Conservation (phyloP, 2,329 filamentous ascomycete genomes). For the Fusarium nanum region DNA sequence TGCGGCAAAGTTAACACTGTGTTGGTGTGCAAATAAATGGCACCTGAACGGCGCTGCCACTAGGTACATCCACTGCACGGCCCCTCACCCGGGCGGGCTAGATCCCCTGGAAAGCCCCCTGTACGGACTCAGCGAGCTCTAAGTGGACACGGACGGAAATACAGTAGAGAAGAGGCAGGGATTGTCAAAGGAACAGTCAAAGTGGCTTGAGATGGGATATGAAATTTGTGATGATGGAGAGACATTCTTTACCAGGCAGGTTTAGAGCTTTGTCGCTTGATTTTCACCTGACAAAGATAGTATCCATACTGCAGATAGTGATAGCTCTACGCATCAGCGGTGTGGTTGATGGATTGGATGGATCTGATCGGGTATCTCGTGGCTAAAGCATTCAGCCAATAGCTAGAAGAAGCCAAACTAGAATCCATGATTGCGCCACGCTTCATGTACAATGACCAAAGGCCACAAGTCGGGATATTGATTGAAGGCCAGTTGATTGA, state of each 20-base stretch:
- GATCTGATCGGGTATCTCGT: constrained; percentile 1
- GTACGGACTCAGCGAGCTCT: constrained; percentile 31
- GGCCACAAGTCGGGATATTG: constrained; percentile 2
- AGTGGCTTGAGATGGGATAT: constrained; percentile 37
- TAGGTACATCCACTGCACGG: constrained; percentile 28
- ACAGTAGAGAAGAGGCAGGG: constrained; percentile 25
- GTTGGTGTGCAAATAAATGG: constrained; percentile 22
- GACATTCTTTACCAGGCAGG: constrained; percentile 35
- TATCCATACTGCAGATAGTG: not conserved
- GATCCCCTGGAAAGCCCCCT: constrained; percentile 28
- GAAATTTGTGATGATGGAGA: constrained; percentile 38
- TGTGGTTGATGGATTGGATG: constrained; percentile 10
- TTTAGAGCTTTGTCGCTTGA: constrained; percentile 33
- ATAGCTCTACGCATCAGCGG: not conserved
- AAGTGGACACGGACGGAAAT: constrained; percentile 35
- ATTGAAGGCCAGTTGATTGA: not conserved
- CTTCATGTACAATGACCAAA: constrained; percentile 30
- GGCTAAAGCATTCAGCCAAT: not conserved
- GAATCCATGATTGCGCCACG: constrained; percentile 34
- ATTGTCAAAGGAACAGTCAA: constrained; percentile 2
- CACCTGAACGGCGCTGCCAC: constrained; percentile 30
- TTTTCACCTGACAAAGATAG: constrained; percentile 1
- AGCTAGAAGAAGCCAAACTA: constrained; percentile 4
- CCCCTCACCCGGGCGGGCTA: constrained; percentile 15
- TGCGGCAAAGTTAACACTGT: constrained; percentile 38